Evolutionary conservation across 345 rosid species (phyloP).

Genomic region (Hibiscus tridactylites): DNA sequence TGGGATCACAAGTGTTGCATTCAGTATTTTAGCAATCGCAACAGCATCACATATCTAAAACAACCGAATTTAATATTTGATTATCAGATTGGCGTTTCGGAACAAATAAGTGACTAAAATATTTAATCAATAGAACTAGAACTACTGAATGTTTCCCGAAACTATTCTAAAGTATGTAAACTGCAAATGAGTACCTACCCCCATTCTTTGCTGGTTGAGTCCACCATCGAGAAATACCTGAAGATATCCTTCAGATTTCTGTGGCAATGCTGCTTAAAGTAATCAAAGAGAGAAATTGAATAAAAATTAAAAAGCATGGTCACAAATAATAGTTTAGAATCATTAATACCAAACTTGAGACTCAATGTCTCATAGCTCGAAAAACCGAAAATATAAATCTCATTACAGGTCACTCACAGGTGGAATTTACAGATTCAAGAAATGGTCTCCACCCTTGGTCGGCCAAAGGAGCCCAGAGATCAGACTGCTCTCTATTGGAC

Average conservation of each 20-base stretch:
- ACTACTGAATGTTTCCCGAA: not conserved
- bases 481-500: slow-evolving; percentile 57
- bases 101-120: not conserved
- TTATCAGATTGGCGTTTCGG: not conserved
- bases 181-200: slow-evolving; percentile 33
- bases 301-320: not conserved
- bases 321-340: not conserved
- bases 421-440: slow-evolving; percentile 29
- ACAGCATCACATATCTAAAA: slow-evolving; percentile 87
- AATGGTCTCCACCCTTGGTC: slow-evolving; percentile 82
- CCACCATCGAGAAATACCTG: slow-evolving; percentile 99
- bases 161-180: not conserved
- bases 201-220: slow-evolving; percentile 96
- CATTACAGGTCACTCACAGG: slow-evolving; percentile 38
- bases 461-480: slow-evolving; percentile 72
- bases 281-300: not conserved
- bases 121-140: not conserved
- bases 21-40: slow-evolving; percentile 87
- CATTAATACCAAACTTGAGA: not conserved
- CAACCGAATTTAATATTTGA: slow-evolving; percentile 6
- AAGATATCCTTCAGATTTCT: slow-evolving; percentile 53
- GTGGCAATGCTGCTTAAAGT: slow-evolving; percentile 51
- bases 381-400: not conserved
- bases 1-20: slow-evolving; percentile 88
- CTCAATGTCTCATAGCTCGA: not conserved